Evolutionary conservation across 164 flowering plant genomes (phyloP).

Genomic region (Chimonanthus salicifolius): DNA sequence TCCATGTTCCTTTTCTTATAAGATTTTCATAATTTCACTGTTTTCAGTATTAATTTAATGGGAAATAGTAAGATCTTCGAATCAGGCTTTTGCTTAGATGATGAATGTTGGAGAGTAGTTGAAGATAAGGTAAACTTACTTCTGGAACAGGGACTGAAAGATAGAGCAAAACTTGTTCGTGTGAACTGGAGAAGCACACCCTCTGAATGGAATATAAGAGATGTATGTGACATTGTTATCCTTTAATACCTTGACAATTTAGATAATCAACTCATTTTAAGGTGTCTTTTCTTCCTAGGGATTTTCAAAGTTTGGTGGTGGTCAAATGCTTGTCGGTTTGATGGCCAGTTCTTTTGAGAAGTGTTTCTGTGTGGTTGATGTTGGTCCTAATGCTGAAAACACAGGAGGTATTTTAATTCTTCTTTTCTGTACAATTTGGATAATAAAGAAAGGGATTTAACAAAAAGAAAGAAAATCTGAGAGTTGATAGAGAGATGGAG

Average conservation of each 20-base stretch:
- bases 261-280: conserved; percentile 3
- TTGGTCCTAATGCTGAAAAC: conserved; percentile 86
- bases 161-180: conserved; percentile 71
- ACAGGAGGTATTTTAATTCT: conserved; percentile 58
- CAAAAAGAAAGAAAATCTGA: no score
- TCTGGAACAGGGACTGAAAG: conserved; percentile 57
- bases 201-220: conserved; percentile 42
- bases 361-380: conserved; percentile 58
- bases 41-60: conserved; percentile 59
- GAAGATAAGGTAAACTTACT: conserved; percentile 66
- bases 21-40: conserved; percentile 1
- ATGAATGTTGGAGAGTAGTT: conserved; percentile 87
- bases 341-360: conserved; percentile 50
- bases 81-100: conserved; percentile 74
- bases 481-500: no score
- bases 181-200: conserved; percentile 59
- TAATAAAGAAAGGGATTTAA: no score
- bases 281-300: conserved; percentile 42
- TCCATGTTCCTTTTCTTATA: not conserved
- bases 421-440: not conserved
- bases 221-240: conserved; percentile 33
- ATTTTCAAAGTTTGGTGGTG: conserved; percentile 44
- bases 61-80: conserved; percentile 40
- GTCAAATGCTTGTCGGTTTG: conserved; percentile 64
- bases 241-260: not conserved